Evolutionary conservation across 805 yeast species (phyloP).

Genomic region (Nematodospora valgi): DNA sequence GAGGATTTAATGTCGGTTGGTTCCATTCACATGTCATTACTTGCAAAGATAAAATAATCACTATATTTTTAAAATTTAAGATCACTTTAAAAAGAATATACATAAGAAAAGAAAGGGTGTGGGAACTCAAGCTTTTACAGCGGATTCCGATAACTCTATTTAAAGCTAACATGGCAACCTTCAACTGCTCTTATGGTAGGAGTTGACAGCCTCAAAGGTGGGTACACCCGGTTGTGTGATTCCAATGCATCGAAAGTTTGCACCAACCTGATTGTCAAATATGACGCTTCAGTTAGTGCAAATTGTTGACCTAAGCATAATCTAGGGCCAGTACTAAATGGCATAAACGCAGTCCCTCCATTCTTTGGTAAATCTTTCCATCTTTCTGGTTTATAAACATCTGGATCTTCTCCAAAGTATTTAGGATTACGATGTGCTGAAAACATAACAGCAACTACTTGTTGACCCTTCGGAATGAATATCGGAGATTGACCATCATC

Average conservation of each 20-base stretch:
- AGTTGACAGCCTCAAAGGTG: conserved; percentile 1
- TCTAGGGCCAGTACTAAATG: conserved; percentile 56
- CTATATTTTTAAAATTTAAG: no score
- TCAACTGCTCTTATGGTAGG: conserved; percentile 1
- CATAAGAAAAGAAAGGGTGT: no score
- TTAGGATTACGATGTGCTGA: conserved; percentile 20
- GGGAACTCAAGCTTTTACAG: no score
- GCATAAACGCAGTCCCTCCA: conserved; percentile 47
- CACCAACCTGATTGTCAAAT: conserved; percentile 35
- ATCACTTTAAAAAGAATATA: no score
- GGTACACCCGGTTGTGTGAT: conserved; percentile 1
- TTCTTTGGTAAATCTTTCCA: conserved; percentile 30
- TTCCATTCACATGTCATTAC: no score
- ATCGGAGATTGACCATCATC: conserved; percentile 22
- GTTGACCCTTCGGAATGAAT: conserved; percentile 16
- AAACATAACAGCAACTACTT: conserved; percentile 16
- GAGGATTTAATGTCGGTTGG: no score
- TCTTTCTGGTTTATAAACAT: conserved; percentile 34
- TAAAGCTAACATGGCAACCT: neutral
- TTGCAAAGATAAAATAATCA: no score
- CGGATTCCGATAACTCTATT: no score
- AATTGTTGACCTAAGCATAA: conserved; percentile 56
- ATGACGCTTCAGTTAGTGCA: conserved; percentile 51
- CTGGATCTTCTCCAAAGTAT: conserved; percentile 32
- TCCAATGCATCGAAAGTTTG: conserved; percentile 14